Conservation (phyloP, 495 filamentous ascomycete species). For the Daldinia vernicosa region DNA sequence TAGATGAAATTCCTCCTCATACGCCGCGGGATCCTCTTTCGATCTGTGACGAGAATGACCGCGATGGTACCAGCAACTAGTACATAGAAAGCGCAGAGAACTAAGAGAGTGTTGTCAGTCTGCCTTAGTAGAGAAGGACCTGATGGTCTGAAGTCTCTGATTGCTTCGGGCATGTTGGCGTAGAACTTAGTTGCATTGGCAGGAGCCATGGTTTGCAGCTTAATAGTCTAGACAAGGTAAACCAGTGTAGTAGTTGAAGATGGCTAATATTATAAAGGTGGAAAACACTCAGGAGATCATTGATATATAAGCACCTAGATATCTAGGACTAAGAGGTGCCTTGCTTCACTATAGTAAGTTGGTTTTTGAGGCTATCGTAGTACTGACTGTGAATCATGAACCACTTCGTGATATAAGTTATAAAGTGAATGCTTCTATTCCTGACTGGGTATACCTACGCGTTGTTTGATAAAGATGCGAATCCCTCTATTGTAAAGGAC, state of each 20-base stretch:
- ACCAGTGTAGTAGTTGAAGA: background rate
- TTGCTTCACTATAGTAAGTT: background rate
- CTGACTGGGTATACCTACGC: background rate
- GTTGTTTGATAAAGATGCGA: background rate
- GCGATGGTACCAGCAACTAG: background rate
- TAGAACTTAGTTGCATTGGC: background rate
- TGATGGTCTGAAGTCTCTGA: background rate
- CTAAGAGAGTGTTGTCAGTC: background rate
- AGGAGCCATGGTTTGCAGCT: background rate
- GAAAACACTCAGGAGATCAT: background rate
- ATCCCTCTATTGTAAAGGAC: background rate
- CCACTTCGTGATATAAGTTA: background rate
- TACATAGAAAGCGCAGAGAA: background rate
- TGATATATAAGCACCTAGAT: background rate
- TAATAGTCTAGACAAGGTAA: background rate
- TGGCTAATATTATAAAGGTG: background rate
- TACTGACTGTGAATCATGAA: background rate
- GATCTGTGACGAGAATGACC: background rate
- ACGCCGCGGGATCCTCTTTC: slow-evolving; percentile 14
- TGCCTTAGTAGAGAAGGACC: background rate
- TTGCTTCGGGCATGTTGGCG: background rate
- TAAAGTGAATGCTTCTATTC: background rate
- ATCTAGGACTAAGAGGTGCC: background rate
- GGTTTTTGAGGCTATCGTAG: background rate
- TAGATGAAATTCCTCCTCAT: slow-evolving; percentile 18